Evolutionary conservation across 2,329 filamentous ascomycete genomes (phyloP), one percentile per base, ranked within the genome.

Genomic region (Colletotrichum sp.): DNA sequence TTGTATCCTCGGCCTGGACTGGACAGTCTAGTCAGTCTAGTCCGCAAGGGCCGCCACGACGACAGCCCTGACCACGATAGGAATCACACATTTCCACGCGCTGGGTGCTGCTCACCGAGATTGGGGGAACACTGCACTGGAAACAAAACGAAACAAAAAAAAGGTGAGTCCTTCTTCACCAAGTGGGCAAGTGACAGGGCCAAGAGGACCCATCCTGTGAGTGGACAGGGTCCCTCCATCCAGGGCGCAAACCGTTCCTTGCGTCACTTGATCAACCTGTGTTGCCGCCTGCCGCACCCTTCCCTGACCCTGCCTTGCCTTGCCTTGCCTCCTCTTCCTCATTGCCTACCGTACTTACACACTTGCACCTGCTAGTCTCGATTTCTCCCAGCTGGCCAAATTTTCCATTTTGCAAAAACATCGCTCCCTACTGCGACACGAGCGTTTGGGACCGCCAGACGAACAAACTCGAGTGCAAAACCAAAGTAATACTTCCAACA

Each of bases 221-320:
- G 32, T 60, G 66, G 66, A 30, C 66, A 60, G 66, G 66, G 36
- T 36, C 30, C 65, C 65, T 57, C 44, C 48, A 63, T 66, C 52
- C 68, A 72, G 52, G 62, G 70, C 73, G 69, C 73, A 68, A 75
- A 69, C 63, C 55, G 69, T 69, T 74, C 60, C 64, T 76, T 76
- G 74, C 74, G 74, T 76, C 74, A 75, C 73, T 57, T 76, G 64
- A 76, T 76, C 65, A 65, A 65, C 52, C 69, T 63, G 48, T 32
- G 30, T 68, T 59, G 66, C 66, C 48, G 64, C 64, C 64, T 67
- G 64, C 39, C 28, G 64, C 64, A 67, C 39, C 36, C 44, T 52
- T 52, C 44, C 64, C 64, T 71, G 71, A 71, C 62, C 55, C 66
- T 44, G 72, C 72, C 48, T 32, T 34, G n/a, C 26, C 48, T 32